Conservation (phyloP, 306 rosid species). For the Pachyrhizus erosus region DNA sequence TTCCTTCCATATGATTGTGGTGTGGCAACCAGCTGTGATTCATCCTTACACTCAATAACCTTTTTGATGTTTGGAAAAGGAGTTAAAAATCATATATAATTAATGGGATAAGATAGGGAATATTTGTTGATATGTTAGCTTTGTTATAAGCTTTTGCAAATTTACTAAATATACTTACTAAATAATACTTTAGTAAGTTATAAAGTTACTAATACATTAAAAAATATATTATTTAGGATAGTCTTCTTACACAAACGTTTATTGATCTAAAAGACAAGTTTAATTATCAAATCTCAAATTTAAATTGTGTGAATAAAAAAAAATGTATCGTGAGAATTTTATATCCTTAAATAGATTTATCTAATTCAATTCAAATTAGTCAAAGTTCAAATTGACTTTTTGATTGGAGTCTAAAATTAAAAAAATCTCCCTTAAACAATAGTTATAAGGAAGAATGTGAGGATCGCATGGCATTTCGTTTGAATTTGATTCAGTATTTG, state of each 20-base stretch:
- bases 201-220: background rate
- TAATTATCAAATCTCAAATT: too few relatives aligned
- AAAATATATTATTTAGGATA: background rate
- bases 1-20: background rate
- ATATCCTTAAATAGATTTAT: background rate
- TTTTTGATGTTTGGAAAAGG: background rate
- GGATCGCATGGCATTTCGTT: background rate
- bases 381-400: background rate
- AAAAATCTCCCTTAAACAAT: background rate
- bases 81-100: background rate
- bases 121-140: background rate
- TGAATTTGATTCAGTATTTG: slow-evolving; percentile 28
- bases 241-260: background rate
- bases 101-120: background rate
- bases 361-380: background rate
- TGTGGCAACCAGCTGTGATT: background rate
- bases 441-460: background rate
- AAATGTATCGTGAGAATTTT: background rate
- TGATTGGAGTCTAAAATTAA: background rate
- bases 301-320: too few relatives aligned
- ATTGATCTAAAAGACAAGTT: too few relatives aligned
- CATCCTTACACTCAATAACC: background rate
- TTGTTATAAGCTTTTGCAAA: background rate
- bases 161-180: background rate
- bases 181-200: background rate